Percentiles rank a stretch among this genome's conserved stretches.
These are phyloP conservation scores for Suhomyces kunorum DNA, from an alignment of 1,139 yeast species.

Conservation along the genomic window DNA sequence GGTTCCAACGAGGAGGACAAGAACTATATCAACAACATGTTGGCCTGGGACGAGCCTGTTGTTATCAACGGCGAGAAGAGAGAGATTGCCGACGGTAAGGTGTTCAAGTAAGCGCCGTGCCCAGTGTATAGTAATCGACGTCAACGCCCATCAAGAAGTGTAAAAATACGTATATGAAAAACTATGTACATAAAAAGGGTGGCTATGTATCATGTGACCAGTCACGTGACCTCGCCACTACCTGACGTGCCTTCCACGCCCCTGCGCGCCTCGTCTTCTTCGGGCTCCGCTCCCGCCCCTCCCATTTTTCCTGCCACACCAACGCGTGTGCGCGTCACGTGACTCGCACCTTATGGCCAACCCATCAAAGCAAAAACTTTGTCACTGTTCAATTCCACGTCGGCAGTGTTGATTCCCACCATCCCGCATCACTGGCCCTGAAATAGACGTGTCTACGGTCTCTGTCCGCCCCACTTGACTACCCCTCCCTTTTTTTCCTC, in stretches of 20 bases:
- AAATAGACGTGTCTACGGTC: background rate
- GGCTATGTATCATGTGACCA: too few relatives aligned
- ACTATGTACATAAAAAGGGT: too few relatives aligned
- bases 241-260: constrained; percentile 1
- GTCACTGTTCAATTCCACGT: constrained; percentile 5
- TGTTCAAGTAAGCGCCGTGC: constrained; percentile 41
- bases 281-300: background rate
- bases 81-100: constrained; percentile 56
- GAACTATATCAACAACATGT: constrained; percentile 49
- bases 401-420: constrained; percentile 2
- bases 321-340: background rate
- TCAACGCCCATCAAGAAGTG: too few relatives aligned
- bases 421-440: background rate
- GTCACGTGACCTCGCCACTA: background rate
- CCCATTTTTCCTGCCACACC: background rate
- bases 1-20: constrained; percentile 37
- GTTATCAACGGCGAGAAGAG: constrained; percentile 44
- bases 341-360: background rate
- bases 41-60: constrained; percentile 56
- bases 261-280: background rate
- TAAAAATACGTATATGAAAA: too few relatives aligned
- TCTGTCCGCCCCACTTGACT: background rate
- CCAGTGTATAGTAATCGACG: background rate
- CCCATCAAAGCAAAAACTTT: constrained; percentile 7
- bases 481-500: background rate